A percentile compares a stretch with the other conserved stretches of the same genome.
Conservation (phyloP, 148 eudicot genomes). For the Vaccinium darrowii region DNA sequence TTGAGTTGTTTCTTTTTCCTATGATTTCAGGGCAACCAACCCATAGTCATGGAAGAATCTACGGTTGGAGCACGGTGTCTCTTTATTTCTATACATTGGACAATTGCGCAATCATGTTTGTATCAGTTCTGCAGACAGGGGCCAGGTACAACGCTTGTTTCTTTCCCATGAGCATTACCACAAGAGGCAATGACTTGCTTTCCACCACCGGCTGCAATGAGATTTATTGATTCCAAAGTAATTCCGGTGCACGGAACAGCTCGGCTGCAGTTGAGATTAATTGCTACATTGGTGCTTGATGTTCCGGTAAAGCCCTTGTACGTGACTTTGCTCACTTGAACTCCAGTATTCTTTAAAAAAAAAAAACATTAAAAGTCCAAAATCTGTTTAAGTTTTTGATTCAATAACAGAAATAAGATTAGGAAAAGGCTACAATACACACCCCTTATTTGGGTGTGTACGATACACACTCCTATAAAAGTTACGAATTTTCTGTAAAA, state of each 20-base stretch:
- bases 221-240: conserved; percentile 31
- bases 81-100: neutral
- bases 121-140: neutral
- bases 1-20: too few species aligned
- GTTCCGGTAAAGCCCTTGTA: conserved; percentile 47
- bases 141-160: conserved; percentile 15
- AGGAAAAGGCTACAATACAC: too few species aligned
- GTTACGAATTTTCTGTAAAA: too few species aligned
- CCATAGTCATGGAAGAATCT: neutral
- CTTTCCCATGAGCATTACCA: conserved; percentile 41
- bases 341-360: conserved; percentile 36
- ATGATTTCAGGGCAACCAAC: neutral
- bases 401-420: neutral
- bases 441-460: too few species aligned
- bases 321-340: conserved; percentile 46
- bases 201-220: conserved; percentile 28
- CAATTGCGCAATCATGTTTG: neutral
- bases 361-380: neutral
- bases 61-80: neutral
- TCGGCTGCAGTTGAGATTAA: conserved; percentile 53
- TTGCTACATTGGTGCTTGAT: conserved; percentile 39
- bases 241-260: conserved; percentile 38
- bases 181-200: conserved; percentile 39
- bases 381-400: neutral
- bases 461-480: too few species aligned